These are phyloP conservation scores for Coemansia sp. DNA, from an alignment of 192 early-diverging fungal species.

Conservation along the genomic window DNA sequence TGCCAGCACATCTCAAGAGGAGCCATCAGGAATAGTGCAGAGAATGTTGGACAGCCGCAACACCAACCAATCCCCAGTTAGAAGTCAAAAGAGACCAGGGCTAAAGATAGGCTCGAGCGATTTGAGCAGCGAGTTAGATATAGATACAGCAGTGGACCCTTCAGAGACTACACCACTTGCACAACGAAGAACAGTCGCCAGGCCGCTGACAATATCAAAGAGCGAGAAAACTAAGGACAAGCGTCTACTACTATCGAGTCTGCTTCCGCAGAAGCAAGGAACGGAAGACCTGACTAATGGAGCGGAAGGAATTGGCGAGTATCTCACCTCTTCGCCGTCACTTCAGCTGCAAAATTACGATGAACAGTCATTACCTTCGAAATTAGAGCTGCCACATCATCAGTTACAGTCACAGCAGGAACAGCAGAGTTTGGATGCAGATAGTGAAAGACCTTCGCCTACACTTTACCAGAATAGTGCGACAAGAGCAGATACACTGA, in stretches of 20 bases:
- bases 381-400: neutral
- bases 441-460: neutral
- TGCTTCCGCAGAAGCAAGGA: constrained; percentile 13
- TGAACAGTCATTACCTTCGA: neutral
- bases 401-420: neutral
- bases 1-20: neutral
- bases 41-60: constrained; percentile 38
- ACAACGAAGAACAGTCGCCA: constrained; percentile 28
- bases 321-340: neutral
- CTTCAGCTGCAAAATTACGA: neutral
- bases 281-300: neutral
- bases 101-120: constrained; percentile 18
- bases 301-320: neutral
- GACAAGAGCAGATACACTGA: neutral
- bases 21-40: constrained; percentile 35
- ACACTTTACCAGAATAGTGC: neutral
- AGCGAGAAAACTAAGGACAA: constrained; percentile 39
- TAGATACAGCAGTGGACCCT: constrained; percentile 6
- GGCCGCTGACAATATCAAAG: constrained; percentile 25
- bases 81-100: neutral
- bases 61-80: constrained; percentile 4
- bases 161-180: constrained; percentile 28
- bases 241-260: constrained; percentile 37
- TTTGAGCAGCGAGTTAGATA: constrained; percentile 11
- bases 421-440: neutral